These are phyloP conservation scores for Darksidea phi DNA, from an alignment of 495 filamentous ascomycete genomes.

Conservation along the genomic window DNA sequence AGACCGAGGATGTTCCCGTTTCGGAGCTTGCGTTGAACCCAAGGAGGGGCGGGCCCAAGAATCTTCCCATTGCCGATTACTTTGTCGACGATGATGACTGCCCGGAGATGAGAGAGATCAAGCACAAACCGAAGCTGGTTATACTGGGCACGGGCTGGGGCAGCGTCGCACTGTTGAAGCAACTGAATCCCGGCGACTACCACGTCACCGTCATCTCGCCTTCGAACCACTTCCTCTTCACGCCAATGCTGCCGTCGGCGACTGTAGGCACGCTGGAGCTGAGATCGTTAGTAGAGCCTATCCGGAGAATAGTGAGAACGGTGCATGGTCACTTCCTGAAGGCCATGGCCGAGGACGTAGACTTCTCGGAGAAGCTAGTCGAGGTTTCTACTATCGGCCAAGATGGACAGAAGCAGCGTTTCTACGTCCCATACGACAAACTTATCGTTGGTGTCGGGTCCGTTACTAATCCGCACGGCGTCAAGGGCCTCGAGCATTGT, in stretches of 20 bases:
- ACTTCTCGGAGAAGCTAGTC: conserved; percentile 86
- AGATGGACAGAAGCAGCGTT: conserved; percentile 67
- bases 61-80: conserved; percentile 84
- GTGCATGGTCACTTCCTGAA: conserved; percentile 87
- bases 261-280: conserved; percentile 95
- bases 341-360: conserved; percentile 79
- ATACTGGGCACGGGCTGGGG: conserved; percentile 96
- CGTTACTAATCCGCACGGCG: conserved; percentile 89
- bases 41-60: conserved; percentile 86
- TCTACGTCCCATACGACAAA: conserved; percentile 98
- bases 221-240: conserved; percentile 95
- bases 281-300: conserved; percentile 86
- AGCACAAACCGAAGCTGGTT: conserved; percentile 86
- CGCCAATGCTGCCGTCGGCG: conserved; percentile 93
- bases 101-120: conserved; percentile 62
- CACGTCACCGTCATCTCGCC: conserved; percentile 93
- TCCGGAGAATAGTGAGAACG: conserved; percentile 74
- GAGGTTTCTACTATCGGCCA: conserved; percentile 74
- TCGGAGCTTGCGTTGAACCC: conserved; percentile 80
- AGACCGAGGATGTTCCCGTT: conserved; percentile 70
- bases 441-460: conserved; percentile 94
- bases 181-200: conserved; percentile 83
- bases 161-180: conserved; percentile 86
- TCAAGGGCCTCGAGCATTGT: conserved; percentile 91
- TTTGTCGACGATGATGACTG: conserved; percentile 85